These are phyloP conservation scores for Tolypocladium nubicola DNA, from an alignment of 2,329 filamentous ascomycete genomes.

Conservation along the genomic window DNA sequence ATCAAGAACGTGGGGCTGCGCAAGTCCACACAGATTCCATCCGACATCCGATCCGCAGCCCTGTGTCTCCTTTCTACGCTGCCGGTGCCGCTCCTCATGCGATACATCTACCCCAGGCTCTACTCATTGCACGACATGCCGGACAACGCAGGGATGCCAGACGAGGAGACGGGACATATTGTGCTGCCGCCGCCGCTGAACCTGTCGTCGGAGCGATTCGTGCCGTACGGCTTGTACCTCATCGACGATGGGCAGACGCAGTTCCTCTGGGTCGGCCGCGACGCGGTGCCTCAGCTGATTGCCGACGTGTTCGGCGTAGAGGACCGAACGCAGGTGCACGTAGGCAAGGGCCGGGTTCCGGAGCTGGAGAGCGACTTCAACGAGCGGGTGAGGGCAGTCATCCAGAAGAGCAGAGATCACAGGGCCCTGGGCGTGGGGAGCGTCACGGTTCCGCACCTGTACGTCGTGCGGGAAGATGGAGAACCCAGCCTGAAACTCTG, in stretches of 20 bases:
- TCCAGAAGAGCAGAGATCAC: conserved; percentile 88
- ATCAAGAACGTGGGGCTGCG: conserved; percentile 94
- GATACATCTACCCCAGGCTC: conserved; percentile 80
- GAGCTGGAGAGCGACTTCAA: conserved; percentile 94
- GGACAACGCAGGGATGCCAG: conserved; percentile 77
- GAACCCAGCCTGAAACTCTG: conserved; percentile 92
- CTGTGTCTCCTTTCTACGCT: conserved; percentile 91
- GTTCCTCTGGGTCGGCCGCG: conserved; percentile 92
- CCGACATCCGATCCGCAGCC: conserved; percentile 85
- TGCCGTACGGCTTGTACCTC: conserved; percentile 84
- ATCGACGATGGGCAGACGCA: conserved; percentile 97
- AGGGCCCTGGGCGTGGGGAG: conserved; percentile 79
- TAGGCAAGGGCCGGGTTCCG: conserved; percentile 81
- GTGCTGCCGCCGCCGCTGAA: conserved; percentile 76
- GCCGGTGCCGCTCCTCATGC: conserved; percentile 78
- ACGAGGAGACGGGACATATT: conserved; percentile 80
- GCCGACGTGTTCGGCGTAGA: conserved; percentile 82
- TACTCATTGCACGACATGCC: conserved; percentile 96
- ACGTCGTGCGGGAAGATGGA: conserved; percentile 88
- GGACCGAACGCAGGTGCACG: conserved; percentile 74
- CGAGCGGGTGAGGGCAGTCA: conserved; percentile 79
- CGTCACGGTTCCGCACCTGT: conserved; percentile 85
- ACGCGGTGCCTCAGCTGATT: conserved; percentile 82
- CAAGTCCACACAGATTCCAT: conserved; percentile 87
- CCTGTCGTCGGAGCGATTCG: conserved; percentile 77